Evolutionary conservation across 495 filamentous ascomycete genomes (phyloP).

Genomic region (Neurospora terricola): DNA sequence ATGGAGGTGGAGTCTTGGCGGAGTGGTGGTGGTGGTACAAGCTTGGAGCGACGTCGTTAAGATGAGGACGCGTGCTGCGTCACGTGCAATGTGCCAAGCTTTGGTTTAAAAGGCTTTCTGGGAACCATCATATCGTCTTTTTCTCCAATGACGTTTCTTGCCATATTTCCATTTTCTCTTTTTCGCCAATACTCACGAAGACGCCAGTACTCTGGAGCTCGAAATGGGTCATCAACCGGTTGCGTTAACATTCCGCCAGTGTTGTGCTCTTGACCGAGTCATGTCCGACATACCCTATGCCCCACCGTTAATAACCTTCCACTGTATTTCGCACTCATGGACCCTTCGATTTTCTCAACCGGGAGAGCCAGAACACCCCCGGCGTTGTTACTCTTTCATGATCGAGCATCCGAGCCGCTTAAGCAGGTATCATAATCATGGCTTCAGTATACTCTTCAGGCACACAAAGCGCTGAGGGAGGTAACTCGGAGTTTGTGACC

Average conservation of each 20-base stretch:
- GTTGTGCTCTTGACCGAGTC: background rate
- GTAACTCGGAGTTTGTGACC: background rate
- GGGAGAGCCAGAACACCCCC: background rate
- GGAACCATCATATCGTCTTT: background rate
- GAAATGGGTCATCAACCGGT: background rate
- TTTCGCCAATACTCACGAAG: background rate
- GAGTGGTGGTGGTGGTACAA: background rate
- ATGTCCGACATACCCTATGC: background rate
- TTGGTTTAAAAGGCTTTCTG: background rate
- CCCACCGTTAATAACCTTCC: background rate
- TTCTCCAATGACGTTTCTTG: background rate
- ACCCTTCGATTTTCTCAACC: background rate
- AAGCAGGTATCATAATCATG: background rate
- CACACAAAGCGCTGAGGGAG: background rate
- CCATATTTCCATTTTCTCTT: background rate
- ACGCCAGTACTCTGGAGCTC: background rate
- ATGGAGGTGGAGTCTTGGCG: background rate
- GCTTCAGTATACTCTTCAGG: background rate
- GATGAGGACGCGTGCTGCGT: background rate
- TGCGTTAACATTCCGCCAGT: background rate
- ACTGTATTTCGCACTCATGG: background rate
- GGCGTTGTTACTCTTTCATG: background rate
- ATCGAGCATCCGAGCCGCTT: background rate
- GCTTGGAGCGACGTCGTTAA: background rate
- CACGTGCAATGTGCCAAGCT: background rate